Conservation (phyloP, 2,329 filamentous ascomycete species). For the Aspergillus jensenii region DNA sequence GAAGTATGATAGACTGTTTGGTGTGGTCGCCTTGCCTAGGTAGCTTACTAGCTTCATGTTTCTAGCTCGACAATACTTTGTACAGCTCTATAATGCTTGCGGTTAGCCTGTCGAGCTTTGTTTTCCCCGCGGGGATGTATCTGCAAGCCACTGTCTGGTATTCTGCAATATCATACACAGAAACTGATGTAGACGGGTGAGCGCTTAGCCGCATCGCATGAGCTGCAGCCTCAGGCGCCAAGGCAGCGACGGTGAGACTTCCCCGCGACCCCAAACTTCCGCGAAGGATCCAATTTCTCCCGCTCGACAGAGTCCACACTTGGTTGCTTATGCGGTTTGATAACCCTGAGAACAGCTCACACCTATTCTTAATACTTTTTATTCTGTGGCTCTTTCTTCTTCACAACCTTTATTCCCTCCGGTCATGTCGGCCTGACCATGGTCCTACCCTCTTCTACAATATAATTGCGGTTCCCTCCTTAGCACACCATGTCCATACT, state of each 20-base stretch:
- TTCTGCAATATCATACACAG: too few relatives aligned
- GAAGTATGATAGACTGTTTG: too few relatives aligned
- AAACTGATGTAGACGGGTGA: too few relatives aligned
- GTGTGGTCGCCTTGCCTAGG: too few relatives aligned
- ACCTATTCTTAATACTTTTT: neutral
- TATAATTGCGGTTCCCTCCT: neutral
- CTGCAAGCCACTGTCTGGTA: too few relatives aligned
- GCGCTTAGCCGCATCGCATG: too few relatives aligned
- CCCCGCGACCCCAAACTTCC: conserved; percentile 11
- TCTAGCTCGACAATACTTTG: too few relatives aligned
- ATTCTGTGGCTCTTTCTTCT: neutral
- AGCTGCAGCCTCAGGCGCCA: neutral
- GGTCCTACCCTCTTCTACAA: conserved; percentile 10
- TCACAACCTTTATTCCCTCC: neutral
- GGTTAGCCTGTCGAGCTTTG: too few relatives aligned
- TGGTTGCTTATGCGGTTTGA: neutral
- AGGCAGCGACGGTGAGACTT: neutral
- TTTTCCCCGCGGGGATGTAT: too few relatives aligned
- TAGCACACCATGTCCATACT: conserved; percentile 31
- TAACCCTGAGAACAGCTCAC: neutral
- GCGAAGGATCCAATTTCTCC: neutral
- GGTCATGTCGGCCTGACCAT: conserved; percentile 2
- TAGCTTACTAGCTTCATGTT: too few relatives aligned
- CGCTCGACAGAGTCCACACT: neutral
- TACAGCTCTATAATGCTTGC: too few relatives aligned